Evolutionary conservation across 139 green algal genomes (phyloP).

Genomic region (Chlamydomonas eustigma): DNA sequence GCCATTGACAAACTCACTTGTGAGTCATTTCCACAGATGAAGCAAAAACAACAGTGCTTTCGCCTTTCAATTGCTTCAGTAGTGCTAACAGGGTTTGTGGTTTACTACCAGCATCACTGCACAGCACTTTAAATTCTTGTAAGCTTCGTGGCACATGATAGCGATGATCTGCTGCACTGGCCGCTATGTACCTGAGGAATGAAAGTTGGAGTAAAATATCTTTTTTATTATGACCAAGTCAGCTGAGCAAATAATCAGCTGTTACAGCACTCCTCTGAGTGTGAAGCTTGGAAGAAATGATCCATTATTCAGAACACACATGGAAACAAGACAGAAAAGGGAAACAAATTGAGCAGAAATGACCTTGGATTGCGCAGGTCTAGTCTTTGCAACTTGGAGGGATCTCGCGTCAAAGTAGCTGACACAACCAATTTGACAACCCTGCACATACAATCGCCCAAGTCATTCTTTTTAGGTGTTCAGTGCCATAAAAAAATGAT

Average conservation of each 20-base stretch:
- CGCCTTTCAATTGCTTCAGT: constrained; percentile 45
- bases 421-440: constrained; percentile 84
- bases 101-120: constrained; percentile 56
- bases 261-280: too few species aligned
- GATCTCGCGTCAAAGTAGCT: constrained; percentile 88
- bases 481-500: too few species aligned
- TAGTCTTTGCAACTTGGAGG: constrained; percentile 75
- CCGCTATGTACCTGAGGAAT: constrained; percentile 48
- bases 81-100: constrained; percentile 65
- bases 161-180: constrained; percentile 25
- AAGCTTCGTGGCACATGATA: constrained; percentile 71
- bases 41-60: constrained; percentile 76
- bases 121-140: constrained; percentile 73
- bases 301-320: too few species aligned
- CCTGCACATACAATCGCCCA: too few species aligned
- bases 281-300: too few species aligned
- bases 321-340: neutral
- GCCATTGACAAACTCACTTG: constrained; percentile 28
- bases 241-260: too few species aligned
- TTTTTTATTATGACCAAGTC: too few species aligned
- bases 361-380: constrained; percentile 71
- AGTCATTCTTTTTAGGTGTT: too few species aligned
- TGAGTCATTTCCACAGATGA: constrained; percentile 76
- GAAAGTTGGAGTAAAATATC: too few species aligned
- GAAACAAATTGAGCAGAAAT: too few species aligned